Evolutionary conservation across 2,329 filamentous ascomycete species (phyloP), one percentile per base, ranked within the genome.

Genomic region (Macroventuria anomochaeta): DNA sequence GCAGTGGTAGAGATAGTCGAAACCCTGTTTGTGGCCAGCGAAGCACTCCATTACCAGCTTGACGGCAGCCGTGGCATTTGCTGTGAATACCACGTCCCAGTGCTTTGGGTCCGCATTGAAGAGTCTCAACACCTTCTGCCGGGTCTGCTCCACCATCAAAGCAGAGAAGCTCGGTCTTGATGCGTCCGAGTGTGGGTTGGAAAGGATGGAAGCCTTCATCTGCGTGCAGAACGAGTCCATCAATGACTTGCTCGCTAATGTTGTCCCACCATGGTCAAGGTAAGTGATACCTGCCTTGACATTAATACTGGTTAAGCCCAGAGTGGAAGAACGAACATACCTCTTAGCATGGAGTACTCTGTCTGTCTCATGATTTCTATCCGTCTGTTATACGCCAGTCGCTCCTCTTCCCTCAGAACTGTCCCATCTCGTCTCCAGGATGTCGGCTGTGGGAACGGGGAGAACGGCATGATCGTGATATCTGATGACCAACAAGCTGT

Each of bases 11-110:
- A 82, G 84, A 73, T 93, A 96, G 67, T 83, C 80, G 65, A 95
- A 96, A 0, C 91, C 91, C 20, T 77, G 43, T 42, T 71, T 80
- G 26, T 80, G 76, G 46, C 86, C 85, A 42, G 89, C 80, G 62
- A 96, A 83, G 3, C 86, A 86, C 50, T 97, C 93, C 29, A 84
- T 81, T 0, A 96, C 89, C 3, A 97, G 78, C 73, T 97, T 97
- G 64, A 96, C 87, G 2, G 86, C 93, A 2, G 91, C 92, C 0
- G 93, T 97, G 13, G 93, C 89, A 73, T 97, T 97, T 18, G 91
- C 86, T n/a, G 95, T 91, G 69, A 97, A 97, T 1, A 97, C 84
- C 1, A 97, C 75, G 65, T 97, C 93, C 64, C 93, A 97, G 3
- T 90, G 80, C 6, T 85, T 82, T 5, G 92, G 89, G 57, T 91